Evolutionary conservation across 1,284 basidiomycete genomes (phyloP).

Genomic region (Pseudozyma pruni): DNA sequence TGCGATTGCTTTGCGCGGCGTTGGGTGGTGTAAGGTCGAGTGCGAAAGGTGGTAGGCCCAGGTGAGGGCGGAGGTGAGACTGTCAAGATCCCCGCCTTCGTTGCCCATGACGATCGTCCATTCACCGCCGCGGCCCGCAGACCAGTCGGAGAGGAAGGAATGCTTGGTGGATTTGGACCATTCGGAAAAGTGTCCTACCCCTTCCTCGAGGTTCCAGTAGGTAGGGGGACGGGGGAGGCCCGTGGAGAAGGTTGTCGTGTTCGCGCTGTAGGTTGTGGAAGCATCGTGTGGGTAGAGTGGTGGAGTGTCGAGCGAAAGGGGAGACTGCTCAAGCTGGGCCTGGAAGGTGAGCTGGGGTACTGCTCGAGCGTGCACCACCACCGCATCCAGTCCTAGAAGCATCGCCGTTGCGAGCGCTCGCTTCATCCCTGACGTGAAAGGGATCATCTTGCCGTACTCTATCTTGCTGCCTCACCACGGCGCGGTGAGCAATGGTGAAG

Average conservation of each 20-base stretch:
- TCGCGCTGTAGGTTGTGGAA: neutral
- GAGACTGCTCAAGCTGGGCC: too few relatives aligned
- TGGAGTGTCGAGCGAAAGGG: neutral
- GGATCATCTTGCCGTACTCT: too few relatives aligned
- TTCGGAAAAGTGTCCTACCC: constrained; percentile 64
- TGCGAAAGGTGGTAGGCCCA: constrained; percentile 64
- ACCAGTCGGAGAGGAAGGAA: constrained; percentile 62
- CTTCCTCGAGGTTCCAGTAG: constrained; percentile 50
- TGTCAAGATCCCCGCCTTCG: constrained; percentile 68
- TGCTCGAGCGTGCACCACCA: constrained; percentile 12
- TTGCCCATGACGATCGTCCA: constrained; percentile 69
- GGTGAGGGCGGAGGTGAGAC: constrained; percentile 60
- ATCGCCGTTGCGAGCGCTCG: neutral
- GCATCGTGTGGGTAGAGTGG: too few relatives aligned
- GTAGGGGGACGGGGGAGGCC: constrained; percentile 10
- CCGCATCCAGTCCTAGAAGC: neutral
- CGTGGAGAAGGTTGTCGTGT: neutral
- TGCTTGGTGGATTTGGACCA: constrained; percentile 64
- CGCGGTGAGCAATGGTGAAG: too few relatives aligned
- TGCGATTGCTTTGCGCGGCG: constrained; percentile 49
- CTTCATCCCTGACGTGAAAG: too few relatives aligned
- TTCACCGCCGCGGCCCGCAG: constrained; percentile 51
- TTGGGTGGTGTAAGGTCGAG: constrained; percentile 33
- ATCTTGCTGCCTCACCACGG: too few relatives aligned
- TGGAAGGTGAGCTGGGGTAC: constrained; percentile 4